Evolutionary conservation across 2,329 filamentous ascomycete genomes (phyloP).

Genomic region (Ophiostoma tasmaniense): DNA sequence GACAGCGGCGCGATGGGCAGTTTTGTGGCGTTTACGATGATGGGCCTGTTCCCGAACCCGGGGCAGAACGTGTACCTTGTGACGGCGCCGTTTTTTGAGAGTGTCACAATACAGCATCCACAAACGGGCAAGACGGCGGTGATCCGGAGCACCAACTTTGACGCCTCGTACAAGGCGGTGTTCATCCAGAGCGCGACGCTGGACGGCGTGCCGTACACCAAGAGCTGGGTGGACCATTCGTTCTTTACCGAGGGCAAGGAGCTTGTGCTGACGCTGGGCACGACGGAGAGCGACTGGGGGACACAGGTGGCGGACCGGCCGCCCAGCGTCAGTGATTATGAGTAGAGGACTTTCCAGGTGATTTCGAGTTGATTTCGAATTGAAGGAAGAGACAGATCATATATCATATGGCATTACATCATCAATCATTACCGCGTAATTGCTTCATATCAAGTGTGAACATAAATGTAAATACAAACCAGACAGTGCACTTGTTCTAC

Average conservation of each 20-base stretch:
- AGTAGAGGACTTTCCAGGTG: no score
- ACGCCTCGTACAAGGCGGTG: constrained; percentile 45
- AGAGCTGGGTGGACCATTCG: constrained; percentile 59
- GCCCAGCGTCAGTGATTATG: background rate
- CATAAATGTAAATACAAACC: background rate
- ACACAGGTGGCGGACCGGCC: background rate
- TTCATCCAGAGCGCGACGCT: constrained; percentile 59
- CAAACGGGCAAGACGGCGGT: constrained; percentile 45
- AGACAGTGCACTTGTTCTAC: background rate
- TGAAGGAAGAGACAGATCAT: background rate
- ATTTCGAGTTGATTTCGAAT: no score
- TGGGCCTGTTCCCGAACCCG: constrained; percentile 60
- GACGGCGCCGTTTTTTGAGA: constrained; percentile 57
- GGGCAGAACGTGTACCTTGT: constrained; percentile 66
- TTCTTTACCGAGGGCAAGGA: constrained; percentile 59
- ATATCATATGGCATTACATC: background rate
- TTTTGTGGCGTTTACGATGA: constrained; percentile 58
- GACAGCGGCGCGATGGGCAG: constrained; percentile 63
- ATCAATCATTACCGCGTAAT: background rate
- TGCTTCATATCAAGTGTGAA: background rate
- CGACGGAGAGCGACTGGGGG: constrained; percentile 42
- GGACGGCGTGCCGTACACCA: constrained; percentile 50
- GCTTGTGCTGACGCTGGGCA: constrained; percentile 53
- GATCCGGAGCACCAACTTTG: constrained; percentile 54
- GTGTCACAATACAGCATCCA: constrained; percentile 46